Percentiles rank a stretch among this genome's conserved stretches.
Evolutionary conservation across 176 grass and related monocot genomes (phyloP).

Genomic region (Luzula sylvatica): DNA sequence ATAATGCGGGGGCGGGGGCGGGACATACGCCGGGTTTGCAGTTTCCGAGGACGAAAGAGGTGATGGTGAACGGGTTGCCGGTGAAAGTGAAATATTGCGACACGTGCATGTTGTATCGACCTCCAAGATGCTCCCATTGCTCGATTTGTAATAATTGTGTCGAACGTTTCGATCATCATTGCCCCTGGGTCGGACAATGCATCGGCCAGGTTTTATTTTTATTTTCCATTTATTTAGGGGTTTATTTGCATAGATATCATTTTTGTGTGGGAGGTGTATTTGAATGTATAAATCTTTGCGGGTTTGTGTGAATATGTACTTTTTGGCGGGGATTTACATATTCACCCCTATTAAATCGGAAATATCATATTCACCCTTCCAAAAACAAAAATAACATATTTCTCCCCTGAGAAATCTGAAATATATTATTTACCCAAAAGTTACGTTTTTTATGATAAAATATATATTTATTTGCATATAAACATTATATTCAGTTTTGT

Average conservation of each 20-base stretch:
- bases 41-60: slow-evolving; percentile 67
- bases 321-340: too few relatives aligned
- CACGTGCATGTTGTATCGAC: slow-evolving; percentile 91
- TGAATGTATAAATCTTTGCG: not conserved
- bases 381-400: too few relatives aligned
- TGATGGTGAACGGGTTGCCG: slow-evolving; percentile 47
- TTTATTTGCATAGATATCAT: too few relatives aligned
- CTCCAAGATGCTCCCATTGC: slow-evolving; percentile 82
- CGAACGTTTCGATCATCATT: slow-evolving; percentile 93
- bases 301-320: not conserved
- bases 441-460: too few relatives aligned
- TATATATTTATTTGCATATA: too few relatives aligned
- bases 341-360: too few relatives aligned
- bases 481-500: too few relatives aligned
- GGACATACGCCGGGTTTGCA: slow-evolving; percentile 59
- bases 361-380: too few relatives aligned
- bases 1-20: slow-evolving; percentile 19
- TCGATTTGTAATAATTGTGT: slow-evolving; percentile 94
- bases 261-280: too few relatives aligned
- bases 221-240: not conserved
- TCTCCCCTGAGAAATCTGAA: too few relatives aligned
- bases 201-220: slow-evolving; percentile 62
- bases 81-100: slow-evolving; percentile 97
- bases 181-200: slow-evolving; percentile 92
- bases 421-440: too few relatives aligned